Conservation (phyloP, 192 early-diverging fungal species). For the Coemansia asiatica region DNA sequence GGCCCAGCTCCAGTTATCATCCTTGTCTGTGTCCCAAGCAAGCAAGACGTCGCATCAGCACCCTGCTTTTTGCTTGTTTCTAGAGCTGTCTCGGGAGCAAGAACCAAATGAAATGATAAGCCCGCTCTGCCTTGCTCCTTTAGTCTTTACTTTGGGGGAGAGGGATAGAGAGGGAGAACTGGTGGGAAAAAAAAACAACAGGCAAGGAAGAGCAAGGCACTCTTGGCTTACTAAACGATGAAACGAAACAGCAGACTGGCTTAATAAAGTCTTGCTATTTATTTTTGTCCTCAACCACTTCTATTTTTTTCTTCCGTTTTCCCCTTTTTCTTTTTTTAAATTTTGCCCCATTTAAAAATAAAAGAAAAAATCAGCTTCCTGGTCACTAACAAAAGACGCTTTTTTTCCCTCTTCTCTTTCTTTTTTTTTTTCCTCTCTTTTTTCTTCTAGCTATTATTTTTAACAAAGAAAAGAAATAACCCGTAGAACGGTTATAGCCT, state of each 20-base stretch:
- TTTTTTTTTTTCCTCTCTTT: slow-evolving; percentile 4
- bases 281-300: neutral
- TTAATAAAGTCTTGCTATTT: neutral
- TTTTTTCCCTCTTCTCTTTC: slow-evolving; percentile 11
- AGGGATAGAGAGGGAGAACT: too few species aligned
- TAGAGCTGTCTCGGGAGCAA: neutral
- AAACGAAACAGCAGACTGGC: too few species aligned
- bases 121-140: neutral
- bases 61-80: neutral
- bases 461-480: slow-evolving; percentile 13
- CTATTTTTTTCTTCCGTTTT: neutral
- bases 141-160: neutral
- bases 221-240: neutral
- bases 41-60: too few species aligned
- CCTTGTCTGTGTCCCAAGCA: too few species aligned
- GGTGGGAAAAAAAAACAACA: neutral
- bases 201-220: neutral
- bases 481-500: neutral
- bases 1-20: neutral
- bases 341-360: neutral
- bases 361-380: slow-evolving; percentile 2
- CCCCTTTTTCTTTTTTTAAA: slow-evolving; percentile 7
- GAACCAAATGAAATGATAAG: neutral
- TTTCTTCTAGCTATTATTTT: slow-evolving; percentile 9
- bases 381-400: neutral